Base-by-base conservation (phyloP, 108 stramenopile species). In the Thalassiosira profunda region DNA sequence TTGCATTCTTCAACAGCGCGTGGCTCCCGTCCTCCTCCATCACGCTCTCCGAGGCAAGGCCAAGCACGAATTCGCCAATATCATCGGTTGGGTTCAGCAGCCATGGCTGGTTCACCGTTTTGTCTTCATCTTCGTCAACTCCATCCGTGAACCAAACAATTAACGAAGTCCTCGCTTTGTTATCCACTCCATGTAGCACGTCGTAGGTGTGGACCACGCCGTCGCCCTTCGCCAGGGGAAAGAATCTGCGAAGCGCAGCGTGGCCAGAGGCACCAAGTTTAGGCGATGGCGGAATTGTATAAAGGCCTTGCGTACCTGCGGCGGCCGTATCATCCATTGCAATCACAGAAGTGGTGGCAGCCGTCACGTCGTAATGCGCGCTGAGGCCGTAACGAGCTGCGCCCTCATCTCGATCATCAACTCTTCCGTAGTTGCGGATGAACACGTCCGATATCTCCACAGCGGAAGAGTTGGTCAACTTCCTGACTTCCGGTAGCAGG, bases 141-240 rank as follows among this genome's bases (percentile, higher is more conserved):
- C 6, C 38, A 38, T 80, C 64, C 12, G 26, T 29, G 46, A 91
- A 91, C 89, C 89, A 91, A 38, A 91, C 83, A 62, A 91, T 88
- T 23, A 91, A 58, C 33, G 85, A 86, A 3, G 89, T 91, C 33
- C 89, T 68, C n/a, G 54, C 31, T 44, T 38, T n/a, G 37, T 82
- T 72, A 47, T 91, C 86, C 8, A 91, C 89, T 8, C 89, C 89
- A 70, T 91, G 89, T 41, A 91, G 47, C 20, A 91, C 70, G 58
- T 91, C 86, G 67, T 74, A 91, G 4, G 89, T 81, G 41, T 91
- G 89, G 4, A 87, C 61, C 9, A 91, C 89, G 11, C 70, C 85
- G 64, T 91, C 86, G 3, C 89, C 89, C 23, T 33, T 48, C 5
- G 66, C 24, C 25, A 91, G 40, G 15, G 86, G 84, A 51, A 91